Evolutionary conservation across 768 basidiomycete genomes (phyloP).

Genomic region (Lactifluus echinatus): DNA sequence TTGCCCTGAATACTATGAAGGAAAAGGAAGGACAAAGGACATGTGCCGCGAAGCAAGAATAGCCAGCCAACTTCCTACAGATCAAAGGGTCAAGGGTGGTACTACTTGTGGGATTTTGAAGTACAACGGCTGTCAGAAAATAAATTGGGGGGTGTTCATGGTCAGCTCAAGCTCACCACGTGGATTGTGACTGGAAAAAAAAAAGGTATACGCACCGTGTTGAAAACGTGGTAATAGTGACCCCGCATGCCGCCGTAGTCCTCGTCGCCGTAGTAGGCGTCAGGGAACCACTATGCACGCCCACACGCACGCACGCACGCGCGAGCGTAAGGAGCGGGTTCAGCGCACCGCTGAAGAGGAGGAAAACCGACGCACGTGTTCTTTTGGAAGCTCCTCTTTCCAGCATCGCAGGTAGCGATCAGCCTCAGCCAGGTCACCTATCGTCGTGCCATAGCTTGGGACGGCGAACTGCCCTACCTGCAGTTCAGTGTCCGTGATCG

Average conservation of each 20-base stretch:
- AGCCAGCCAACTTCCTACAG: background rate
- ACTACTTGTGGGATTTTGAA: slow-evolving; percentile 31
- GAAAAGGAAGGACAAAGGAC: background rate
- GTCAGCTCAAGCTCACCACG: background rate
- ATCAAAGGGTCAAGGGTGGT: slow-evolving; percentile 26
- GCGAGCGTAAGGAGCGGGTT: background rate
- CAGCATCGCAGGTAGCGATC: slow-evolving; percentile 59
- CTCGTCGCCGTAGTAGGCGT: slow-evolving; percentile 54
- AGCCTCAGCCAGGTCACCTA: slow-evolving; percentile 48
- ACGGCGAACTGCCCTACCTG: slow-evolving; percentile 82
- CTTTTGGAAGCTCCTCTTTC: slow-evolving; percentile 57
- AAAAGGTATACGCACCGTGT: slow-evolving; percentile 41
- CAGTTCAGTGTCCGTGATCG: slow-evolving; percentile 84
- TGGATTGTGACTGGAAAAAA: background rate
- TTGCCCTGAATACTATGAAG: background rate
- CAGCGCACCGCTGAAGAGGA: background rate
- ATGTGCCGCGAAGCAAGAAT: background rate
- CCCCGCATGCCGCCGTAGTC: slow-evolving; percentile 51
- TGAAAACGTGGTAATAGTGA: slow-evolving; percentile 72
- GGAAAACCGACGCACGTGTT: slow-evolving; percentile 41
- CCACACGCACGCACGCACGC: background rate
- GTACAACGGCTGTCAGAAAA: slow-evolving; percentile 30
- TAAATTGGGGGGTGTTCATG: background rate
- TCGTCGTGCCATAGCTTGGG: slow-evolving; percentile 45
- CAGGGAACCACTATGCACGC: slow-evolving; percentile 59